A percentile compares a stretch with the other conserved stretches of the same genome.
Conservation (phyloP, 345 rosid species). For the Eucalyptus pauciflora region DNA sequence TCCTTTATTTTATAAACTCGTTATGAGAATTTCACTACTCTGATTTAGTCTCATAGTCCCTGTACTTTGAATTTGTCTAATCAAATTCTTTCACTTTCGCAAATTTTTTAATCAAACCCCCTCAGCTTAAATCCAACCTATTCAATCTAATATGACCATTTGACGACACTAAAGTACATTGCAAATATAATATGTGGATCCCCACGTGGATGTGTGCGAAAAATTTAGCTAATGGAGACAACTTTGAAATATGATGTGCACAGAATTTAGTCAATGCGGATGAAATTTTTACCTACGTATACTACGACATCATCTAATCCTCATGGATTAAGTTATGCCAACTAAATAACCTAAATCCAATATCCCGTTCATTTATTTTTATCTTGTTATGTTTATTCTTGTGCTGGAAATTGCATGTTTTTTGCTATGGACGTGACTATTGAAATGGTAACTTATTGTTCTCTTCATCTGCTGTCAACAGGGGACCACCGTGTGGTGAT, state of each 20-base stretch:
- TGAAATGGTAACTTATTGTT: not conserved
- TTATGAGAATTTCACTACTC: not conserved
- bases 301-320: not conserved
- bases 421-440: not conserved
- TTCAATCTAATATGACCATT: not conserved
- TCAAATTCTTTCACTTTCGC: not conserved
- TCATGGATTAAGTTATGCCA: not conserved
- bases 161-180: not conserved
- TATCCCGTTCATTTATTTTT: not conserved
- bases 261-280: not conserved
- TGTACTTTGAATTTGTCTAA: not conserved
- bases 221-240: not conserved
- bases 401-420: not conserved
- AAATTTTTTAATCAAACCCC: not conserved
- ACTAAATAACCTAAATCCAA: not conserved
- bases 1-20: not conserved
- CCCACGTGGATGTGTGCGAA: not conserved
- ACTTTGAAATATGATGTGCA: not conserved
- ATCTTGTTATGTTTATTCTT: not conserved
- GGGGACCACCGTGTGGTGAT: not conserved
- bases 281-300: not conserved
- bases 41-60: not conserved
- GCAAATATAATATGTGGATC: not conserved
- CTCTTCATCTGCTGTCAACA: not conserved
- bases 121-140: not conserved